Base-by-base conservation (phyloP, 2,329 filamentous ascomycete genomes). In the Penicillium griseofulvum region DNA sequence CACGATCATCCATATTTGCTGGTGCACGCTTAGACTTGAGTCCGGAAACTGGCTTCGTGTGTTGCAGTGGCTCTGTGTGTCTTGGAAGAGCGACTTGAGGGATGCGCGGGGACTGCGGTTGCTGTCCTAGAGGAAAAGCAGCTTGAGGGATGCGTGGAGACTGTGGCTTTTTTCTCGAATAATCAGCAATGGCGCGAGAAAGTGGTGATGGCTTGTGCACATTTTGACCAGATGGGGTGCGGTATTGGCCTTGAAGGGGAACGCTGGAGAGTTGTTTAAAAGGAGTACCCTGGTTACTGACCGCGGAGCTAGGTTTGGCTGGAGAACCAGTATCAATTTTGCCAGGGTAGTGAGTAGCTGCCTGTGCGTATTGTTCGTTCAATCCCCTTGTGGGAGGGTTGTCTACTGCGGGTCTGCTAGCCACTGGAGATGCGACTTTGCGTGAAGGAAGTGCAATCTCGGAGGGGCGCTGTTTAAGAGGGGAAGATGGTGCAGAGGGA, bases 391-490 rank as follows among this genome's bases (percentile, higher is more conserved):
- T 7, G 14, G 61, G 38, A 10, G 57, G 50, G 5, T 74, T 55
- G 71, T 74, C 54, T 67, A 70, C 29, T 24, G 5, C 53, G 62
- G 64, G 43, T 58, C 59, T 28, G 48, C 19, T 67, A 65, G 71
- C 49, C 80, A 79, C 17, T 77, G 73, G 4, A 76, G 69, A 6
- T 80, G 76, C 9, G 76, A 67, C 6, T 78, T 77, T 16, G 81
- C 79, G 62, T 78, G 76, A 39, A 43, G 55, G 47, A 38, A 58
- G 24, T 12, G 81, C 78, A 14, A 59, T 52, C 22, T 83, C 81
- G 9, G 81, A 82, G 54, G 81, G 76, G 9, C 74, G 72, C 14
- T 67, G 66, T 67, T 84, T 85, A 33, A 78, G 75, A 4, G 85
- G 83, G 1, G 85, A 87, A 16, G 78, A 74, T 19, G 86, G 58